A percentile compares a stretch with the other conserved stretches of the same genome.
These are phyloP conservation scores for Claviceps pazoutovae DNA, from an alignment of 2,329 filamentous ascomycete genomes.

Conservation along the genomic window DNA sequence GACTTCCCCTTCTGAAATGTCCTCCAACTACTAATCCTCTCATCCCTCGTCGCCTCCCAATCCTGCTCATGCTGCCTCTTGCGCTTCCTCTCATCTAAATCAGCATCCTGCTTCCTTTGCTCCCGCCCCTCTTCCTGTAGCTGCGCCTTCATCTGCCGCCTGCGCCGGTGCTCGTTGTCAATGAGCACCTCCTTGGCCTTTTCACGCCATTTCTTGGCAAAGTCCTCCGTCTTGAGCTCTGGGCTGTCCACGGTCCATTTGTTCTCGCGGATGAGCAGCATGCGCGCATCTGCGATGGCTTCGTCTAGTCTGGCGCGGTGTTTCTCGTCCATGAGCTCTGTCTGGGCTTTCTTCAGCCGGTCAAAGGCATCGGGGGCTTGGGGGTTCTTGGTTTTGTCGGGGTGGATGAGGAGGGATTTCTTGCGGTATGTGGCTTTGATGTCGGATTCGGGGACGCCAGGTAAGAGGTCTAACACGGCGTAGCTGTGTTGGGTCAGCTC, in stretches of 20 bases:
- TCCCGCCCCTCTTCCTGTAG: constrained; percentile 93
- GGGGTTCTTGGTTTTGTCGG: constrained; percentile 90
- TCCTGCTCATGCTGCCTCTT: constrained; percentile 88
- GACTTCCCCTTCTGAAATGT: constrained; percentile 69
- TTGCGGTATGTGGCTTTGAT: constrained; percentile 91
- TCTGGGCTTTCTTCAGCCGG: constrained; percentile 87
- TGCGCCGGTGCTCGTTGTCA: constrained; percentile 76
- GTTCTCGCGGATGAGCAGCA: constrained; percentile 84
- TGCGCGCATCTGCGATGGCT: constrained; percentile 87
- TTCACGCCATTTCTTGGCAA: constrained; percentile 74
- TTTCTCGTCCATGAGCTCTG: constrained; percentile 86
- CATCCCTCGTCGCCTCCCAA: constrained; percentile 86
- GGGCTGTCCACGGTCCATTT: constrained; percentile 84
- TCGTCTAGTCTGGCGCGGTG: constrained; percentile 77
- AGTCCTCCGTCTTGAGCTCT: constrained; percentile 73
- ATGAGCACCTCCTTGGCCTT: constrained; percentile 83
- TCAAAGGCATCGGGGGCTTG: constrained; percentile 91
- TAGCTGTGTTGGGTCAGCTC: constrained; percentile 40
- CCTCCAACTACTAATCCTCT: constrained; percentile 87
- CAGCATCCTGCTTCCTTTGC: constrained; percentile 74
- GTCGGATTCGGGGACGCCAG: constrained; percentile 86
- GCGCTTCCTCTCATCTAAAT: constrained; percentile 64
- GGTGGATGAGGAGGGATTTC: constrained; percentile 97
- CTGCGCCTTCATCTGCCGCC: constrained; percentile 79
- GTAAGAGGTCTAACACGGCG: constrained; percentile 87